Conservation (phyloP, 768 basidiomycete species). For the Tremella mesenterica region DNA sequence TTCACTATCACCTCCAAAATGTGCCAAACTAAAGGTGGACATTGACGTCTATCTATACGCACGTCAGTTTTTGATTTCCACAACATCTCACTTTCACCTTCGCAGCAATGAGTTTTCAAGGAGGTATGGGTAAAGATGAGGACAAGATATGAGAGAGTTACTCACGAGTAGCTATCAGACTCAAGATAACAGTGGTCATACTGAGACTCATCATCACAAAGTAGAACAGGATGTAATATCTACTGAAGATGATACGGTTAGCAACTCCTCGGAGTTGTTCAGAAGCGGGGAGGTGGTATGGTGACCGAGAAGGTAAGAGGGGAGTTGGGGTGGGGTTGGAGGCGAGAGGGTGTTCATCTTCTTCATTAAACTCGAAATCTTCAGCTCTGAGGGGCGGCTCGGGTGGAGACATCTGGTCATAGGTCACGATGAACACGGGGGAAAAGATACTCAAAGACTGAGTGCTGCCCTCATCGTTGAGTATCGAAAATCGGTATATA, state of each 20-base stretch:
- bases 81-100: not conserved
- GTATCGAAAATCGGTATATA: no score
- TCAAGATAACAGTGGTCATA: constrained; percentile 39
- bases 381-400: constrained; percentile 7
- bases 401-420: not conserved
- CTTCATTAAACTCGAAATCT: constrained; percentile 18
- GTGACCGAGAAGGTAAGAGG: constrained; percentile 17
- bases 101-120: not conserved
- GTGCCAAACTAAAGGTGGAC: constrained; percentile 41
- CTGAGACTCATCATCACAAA: constrained; percentile 43
- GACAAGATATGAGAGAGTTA: not conserved
- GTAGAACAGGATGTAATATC: constrained; percentile 44
- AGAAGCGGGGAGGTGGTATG: constrained; percentile 34
- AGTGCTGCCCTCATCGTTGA: no score
- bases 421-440: no score
- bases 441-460: no score
- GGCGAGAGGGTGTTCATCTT: constrained; percentile 4
- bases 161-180: constrained; percentile 36
- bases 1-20: constrained; percentile 43
- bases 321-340: not conserved
- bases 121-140: not conserved
- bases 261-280: constrained; percentile 41
- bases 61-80: no score
- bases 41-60: constrained; percentile 21
- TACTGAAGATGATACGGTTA: constrained; percentile 42